Percentiles rank a stretch among this genome's conserved stretches.
phyloP scores from a whole-genome alignment of 352 stramenopile genomes.

The Phytopythium delawarense region DNA sequence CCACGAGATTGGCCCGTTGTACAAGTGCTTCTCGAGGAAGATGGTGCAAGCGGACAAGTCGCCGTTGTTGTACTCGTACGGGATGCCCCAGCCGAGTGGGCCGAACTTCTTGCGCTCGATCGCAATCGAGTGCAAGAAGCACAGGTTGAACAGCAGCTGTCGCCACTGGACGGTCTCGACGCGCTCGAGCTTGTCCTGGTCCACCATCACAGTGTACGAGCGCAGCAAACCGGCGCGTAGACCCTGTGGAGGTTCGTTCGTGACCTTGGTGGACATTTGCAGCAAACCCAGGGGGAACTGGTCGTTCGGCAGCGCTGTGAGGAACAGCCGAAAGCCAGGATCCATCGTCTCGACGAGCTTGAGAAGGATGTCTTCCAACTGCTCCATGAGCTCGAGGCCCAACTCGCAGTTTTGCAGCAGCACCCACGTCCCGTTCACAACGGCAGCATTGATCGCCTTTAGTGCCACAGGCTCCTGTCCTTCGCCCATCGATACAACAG shows the following conservation, averaged over 20 bases:
- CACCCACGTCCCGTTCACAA: slow-evolving; percentile 97
- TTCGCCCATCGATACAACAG: slow-evolving; percentile 97
- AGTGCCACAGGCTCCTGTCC: slow-evolving; percentile 97
- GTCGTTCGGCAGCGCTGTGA: slow-evolving; percentile 95
- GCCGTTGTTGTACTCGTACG: slow-evolving; percentile 99
- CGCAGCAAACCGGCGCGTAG: slow-evolving; percentile 93
- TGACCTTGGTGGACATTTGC: slow-evolving; percentile 99
- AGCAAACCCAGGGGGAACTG: slow-evolving; percentile 97
- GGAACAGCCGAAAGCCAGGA: slow-evolving; percentile 95
- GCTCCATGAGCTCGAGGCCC: slow-evolving; percentile 96
- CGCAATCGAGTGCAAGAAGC: slow-evolving; percentile 97
- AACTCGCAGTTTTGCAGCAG: slow-evolving; percentile 98
- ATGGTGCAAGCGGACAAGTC: slow-evolving; percentile 97
- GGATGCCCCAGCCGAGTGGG: slow-evolving; percentile 96
- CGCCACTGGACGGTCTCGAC: slow-evolving; percentile 96
- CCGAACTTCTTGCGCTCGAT: slow-evolving; percentile 99
- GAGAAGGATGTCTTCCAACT: slow-evolving; percentile 97
- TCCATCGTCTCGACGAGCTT: slow-evolving; percentile 96
- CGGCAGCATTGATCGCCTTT: slow-evolving; percentile 95
- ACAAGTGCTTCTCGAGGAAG: slow-evolving; percentile 98
- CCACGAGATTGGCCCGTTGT: slow-evolving; percentile 98
- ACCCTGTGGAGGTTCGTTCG: slow-evolving; percentile 96
- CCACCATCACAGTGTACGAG: slow-evolving; percentile 98
- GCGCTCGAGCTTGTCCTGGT: slow-evolving; percentile 97
- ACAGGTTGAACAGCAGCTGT: slow-evolving; percentile 96